Base-by-base conservation (phyloP, 805 yeast genomes). In the Candida tibetensis region DNA sequence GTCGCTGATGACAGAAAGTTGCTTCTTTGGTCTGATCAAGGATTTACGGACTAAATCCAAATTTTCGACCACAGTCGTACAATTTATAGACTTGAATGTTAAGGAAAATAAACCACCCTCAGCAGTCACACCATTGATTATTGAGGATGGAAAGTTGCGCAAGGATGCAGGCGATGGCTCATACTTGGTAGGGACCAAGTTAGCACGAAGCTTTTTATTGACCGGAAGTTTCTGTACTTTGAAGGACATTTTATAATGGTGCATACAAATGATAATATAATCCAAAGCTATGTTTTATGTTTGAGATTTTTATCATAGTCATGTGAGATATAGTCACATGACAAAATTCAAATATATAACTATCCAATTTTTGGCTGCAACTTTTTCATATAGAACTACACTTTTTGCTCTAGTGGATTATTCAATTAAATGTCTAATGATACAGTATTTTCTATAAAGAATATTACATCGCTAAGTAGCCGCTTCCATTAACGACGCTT, bases 41-140 rank as follows among this genome's bases (percentile, higher is more conserved):
- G 56, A 51, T 17, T 53, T 46, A 18, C 62, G 52, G 45, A 66
- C 57, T 48, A 58, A 49, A 37, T 64, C 68, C 30, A 55, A 45
- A 34, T 58, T 62, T 33, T 68, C 72, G 16, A 64, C 64, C 28
- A 58, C 58, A 34, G 55, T 53, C 28, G 62, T 62, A 35, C 66
- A 64, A 18, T 54, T 60, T 14, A 66, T 57, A 3, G 72, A 59
- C 43, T 69, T 69, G 50, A 64, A 68, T 2, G 73, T 66, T 39
- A 69, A 52, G 3, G 71, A 63, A 21, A 55, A 55, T 22, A 69
- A 54, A 9, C 74, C 74, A 3, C 71, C 71, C 42, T 67, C 71
- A 14, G 51, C 54, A 0, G 73, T 68, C 15, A 62, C 51, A 4
- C 73, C 74, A 37, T 63, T 62, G 30, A 65, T 49, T 1, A 69